phyloP scores from a whole-genome alignment of 2,329 filamentous ascomycete genomes.

The Penicillium carneum region DNA sequence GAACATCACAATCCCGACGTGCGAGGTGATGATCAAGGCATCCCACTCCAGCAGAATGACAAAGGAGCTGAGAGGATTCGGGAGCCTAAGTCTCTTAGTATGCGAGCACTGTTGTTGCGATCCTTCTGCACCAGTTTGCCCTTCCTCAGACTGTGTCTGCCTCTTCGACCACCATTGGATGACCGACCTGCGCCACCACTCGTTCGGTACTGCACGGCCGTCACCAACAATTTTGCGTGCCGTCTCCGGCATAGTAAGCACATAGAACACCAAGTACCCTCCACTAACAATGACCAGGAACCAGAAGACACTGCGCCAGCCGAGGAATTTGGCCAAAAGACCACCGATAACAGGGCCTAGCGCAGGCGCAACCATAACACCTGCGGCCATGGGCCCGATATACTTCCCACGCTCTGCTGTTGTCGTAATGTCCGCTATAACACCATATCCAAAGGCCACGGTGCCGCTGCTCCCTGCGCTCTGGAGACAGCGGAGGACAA shows the following conservation, averaged over 20 bases:
- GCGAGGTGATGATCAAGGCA: slow-evolving; percentile 45
- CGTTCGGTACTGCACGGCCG: slow-evolving; percentile 38
- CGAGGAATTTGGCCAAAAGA: slow-evolving; percentile 33
- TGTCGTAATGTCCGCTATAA: slow-evolving; percentile 44
- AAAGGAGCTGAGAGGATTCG: slow-evolving; percentile 55
- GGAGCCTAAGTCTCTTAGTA: slow-evolving; percentile 49
- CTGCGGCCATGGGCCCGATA: slow-evolving; percentile 39
- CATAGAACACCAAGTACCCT: slow-evolving; percentile 26
- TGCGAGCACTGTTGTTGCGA: slow-evolving; percentile 22
- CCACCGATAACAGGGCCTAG: slow-evolving; percentile 45
- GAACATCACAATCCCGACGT: slow-evolving; percentile 46
- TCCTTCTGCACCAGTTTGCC: not conserved
- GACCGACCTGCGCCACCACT: slow-evolving; percentile 36
- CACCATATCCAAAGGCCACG: slow-evolving; percentile 41
- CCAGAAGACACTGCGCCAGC: slow-evolving; percentile 46
- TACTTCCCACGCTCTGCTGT: slow-evolving; percentile 43
- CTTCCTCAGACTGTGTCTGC: slow-evolving; percentile 13
- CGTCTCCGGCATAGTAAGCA: slow-evolving; percentile 45
- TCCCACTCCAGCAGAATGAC: slow-evolving; percentile 52
- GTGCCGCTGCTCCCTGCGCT: slow-evolving; percentile 40
- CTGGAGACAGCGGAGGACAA: slow-evolving; percentile 44
- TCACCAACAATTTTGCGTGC: slow-evolving; percentile 42
- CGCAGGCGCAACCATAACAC: slow-evolving; percentile 36
- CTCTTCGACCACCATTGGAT: slow-evolving; percentile 26
- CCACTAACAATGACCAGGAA: slow-evolving; percentile 40